Conservation (phyloP, 176 grass and related monocot genomes). For the Melocanna baccifera region DNA sequence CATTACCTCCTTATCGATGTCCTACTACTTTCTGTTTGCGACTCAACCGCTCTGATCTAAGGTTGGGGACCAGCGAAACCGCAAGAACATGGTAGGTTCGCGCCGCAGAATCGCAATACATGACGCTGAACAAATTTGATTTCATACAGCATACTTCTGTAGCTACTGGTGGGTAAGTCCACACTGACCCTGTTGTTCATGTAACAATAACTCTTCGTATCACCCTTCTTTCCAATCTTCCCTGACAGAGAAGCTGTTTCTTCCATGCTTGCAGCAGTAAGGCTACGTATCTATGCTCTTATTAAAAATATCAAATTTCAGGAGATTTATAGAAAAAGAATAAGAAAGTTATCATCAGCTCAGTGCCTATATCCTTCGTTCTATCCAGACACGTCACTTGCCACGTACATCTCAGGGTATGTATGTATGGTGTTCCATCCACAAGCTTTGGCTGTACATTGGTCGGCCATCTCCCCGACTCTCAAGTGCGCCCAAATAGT, state of each 20-base stretch:
- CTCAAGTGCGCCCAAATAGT: conserved; percentile 62
- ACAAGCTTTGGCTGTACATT: conserved; percentile 46
- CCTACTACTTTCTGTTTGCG: no score
- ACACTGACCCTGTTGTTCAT: background rate
- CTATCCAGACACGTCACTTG: conserved; percentile 70
- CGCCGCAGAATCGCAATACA: no score
- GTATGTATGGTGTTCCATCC: conserved; percentile 47
- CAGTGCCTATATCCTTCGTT: conserved; percentile 49
- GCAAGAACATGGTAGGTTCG: no score
- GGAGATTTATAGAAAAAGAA: background rate
- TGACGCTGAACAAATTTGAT: no score
- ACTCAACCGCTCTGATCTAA: no score
- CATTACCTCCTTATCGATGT: no score
- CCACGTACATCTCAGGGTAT: conserved; percentile 67
- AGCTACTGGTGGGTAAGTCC: background rate
- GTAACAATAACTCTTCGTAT: background rate
- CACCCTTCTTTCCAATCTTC: background rate
- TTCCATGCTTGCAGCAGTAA: background rate
- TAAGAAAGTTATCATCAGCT: background rate
- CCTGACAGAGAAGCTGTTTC: background rate
- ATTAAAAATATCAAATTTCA: background rate
- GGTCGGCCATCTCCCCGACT: conserved; percentile 42
- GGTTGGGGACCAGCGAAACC: no score
- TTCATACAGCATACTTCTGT: no score
- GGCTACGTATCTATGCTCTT: no score